These are phyloP conservation scores for Euphorbia neoarborescens DNA, from an alignment of 441 rosid species.

Conservation along the genomic window DNA sequence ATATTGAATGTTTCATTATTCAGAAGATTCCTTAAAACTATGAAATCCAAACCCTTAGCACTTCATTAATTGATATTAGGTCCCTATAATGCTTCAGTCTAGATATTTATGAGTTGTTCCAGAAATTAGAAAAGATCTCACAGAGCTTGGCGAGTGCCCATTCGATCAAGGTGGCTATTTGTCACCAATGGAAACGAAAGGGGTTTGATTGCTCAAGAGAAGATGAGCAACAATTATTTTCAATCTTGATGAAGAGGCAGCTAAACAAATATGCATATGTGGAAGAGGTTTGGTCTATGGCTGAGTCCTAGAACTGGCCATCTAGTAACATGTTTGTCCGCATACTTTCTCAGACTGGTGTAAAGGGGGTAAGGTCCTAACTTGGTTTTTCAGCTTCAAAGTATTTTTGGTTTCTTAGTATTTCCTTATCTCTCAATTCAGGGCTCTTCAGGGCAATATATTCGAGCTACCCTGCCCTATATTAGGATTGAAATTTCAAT, in stretches of 20 bases:
- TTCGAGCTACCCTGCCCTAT: conserved; percentile 91
- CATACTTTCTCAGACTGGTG: conserved; percentile 88
- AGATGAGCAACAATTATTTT: conserved; percentile 96
- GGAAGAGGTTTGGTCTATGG: conserved; percentile 93
- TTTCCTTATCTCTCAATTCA: conserved; percentile 19
- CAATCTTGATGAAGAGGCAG: conserved; percentile 93
- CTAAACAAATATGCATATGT: conserved; percentile 89
- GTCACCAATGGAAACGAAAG: conserved; percentile 96
- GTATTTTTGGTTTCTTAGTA: neutral
- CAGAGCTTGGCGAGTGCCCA: conserved; percentile 97
- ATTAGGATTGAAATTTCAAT: conserved; percentile 93
- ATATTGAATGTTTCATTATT: neutral
- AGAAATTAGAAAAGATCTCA: conserved; percentile 94
- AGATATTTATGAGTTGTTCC: conserved; percentile 78
- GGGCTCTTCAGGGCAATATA: conserved; percentile 92
- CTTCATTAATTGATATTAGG: conserved; percentile 35
- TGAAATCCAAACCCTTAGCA: conserved; percentile 12
- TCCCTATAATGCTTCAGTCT: conserved; percentile 96
- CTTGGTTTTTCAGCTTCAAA: neutral
- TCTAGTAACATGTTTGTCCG: conserved; percentile 97
- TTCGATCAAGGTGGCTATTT: conserved; percentile 96
- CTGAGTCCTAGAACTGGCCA: conserved; percentile 82
- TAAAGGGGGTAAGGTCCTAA: conserved; percentile 59
- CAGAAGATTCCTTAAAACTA: neutral
- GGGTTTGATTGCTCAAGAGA: conserved; percentile 95